Conservation (phyloP, 2,329 filamentous ascomycete genomes). For the Alternaria sp. region DNA sequence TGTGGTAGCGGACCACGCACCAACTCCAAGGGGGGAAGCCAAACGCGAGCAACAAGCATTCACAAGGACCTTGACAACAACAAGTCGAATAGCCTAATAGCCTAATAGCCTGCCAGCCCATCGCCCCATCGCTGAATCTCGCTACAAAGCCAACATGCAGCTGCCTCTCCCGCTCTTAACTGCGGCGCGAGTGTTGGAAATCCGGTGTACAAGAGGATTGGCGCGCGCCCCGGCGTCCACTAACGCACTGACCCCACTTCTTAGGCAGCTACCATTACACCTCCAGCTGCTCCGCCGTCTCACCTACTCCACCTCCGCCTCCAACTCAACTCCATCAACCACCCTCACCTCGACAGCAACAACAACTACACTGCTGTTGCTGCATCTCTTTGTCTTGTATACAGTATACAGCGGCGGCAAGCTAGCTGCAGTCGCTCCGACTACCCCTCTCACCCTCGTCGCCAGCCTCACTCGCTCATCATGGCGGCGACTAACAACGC, state of each 20-base stretch:
- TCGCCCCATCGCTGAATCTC: background rate
- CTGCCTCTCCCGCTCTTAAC: background rate
- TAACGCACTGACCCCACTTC: slow-evolving; percentile 26
- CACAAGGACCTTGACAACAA: slow-evolving; percentile 1
- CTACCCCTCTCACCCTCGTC: slow-evolving; percentile 35
- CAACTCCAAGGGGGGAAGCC: background rate
- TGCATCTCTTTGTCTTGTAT: slow-evolving; percentile 11
- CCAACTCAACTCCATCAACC: slow-evolving; percentile 18
- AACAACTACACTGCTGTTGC: slow-evolving; percentile 2
- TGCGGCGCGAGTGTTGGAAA: slow-evolving; percentile 8
- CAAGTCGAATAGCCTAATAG: too few relatives aligned
- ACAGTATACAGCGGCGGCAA: slow-evolving; percentile 16
- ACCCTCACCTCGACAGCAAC: slow-evolving; percentile 10
- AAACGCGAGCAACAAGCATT: slow-evolving; percentile 2
- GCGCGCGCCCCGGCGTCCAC: slow-evolving; percentile 12
- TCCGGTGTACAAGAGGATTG: slow-evolving; percentile 17
- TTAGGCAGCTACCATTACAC: slow-evolving; percentile 32
- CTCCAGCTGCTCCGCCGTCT: slow-evolving; percentile 25
- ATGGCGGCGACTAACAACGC: slow-evolving; percentile 53
- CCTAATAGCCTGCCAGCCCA: background rate
- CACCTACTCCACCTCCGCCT: slow-evolving; percentile 26
- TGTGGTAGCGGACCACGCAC: background rate
- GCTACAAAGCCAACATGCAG: background rate
- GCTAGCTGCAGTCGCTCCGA: slow-evolving; percentile 20
- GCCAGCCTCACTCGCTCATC: slow-evolving; percentile 43